These are phyloP conservation scores for Ailanthus altissimus DNA, from an alignment of 345 rosid species.

Conservation along the genomic window DNA sequence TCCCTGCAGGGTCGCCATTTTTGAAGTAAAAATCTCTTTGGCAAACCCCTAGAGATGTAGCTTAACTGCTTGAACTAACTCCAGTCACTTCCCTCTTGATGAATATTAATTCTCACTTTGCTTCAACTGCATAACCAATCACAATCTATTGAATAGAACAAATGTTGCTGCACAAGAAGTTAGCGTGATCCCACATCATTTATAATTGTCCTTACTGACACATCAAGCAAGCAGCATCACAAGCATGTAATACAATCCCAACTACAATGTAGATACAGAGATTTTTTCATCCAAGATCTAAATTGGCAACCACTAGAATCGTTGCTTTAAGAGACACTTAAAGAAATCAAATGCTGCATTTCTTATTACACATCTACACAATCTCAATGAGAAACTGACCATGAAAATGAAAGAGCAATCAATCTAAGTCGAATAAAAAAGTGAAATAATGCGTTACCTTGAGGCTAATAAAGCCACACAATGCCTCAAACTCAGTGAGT, in stretches of 20 bases:
- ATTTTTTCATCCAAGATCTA: not conserved
- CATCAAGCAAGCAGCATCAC: not conserved
- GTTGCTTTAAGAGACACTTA: not conserved
- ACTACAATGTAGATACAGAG: not conserved
- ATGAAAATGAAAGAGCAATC: not conserved
- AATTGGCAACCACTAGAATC: not conserved
- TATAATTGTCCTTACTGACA: not conserved
- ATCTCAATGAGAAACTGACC: not conserved
- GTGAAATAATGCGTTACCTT: constrained; percentile 22
- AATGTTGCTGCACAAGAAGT: not conserved
- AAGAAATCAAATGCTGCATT: not conserved
- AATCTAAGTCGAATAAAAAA: not conserved
- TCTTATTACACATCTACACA: not conserved
- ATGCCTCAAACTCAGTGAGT: constrained; percentile 40
- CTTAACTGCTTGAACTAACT: too few relatives aligned
- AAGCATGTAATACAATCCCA: not conserved
- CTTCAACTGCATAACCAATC: not conserved
- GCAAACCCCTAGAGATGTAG: too few relatives aligned
- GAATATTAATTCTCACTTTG: not conserved
- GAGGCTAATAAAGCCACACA: constrained; percentile 42
- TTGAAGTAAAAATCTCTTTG: too few relatives aligned
- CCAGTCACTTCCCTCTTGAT: too few relatives aligned
- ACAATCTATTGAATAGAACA: not conserved
- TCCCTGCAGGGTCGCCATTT: too few relatives aligned
- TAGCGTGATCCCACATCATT: not conserved